Conservation (phyloP, 192 early-diverging fungal genomes). For the Podila clonocystis region DNA sequence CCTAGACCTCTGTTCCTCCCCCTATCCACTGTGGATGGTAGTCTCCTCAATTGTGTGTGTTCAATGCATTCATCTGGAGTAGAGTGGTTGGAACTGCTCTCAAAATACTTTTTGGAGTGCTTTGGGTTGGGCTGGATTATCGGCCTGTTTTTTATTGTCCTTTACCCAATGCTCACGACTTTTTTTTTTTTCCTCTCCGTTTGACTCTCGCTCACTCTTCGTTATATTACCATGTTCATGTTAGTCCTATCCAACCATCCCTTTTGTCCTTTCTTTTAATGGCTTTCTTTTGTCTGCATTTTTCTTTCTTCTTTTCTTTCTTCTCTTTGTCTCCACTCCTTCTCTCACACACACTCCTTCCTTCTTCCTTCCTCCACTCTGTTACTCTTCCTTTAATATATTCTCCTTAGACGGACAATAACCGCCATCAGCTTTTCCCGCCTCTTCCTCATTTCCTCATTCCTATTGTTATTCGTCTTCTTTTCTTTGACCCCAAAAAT, state of each 20-base stretch:
- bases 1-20: no score
- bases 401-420: not conserved
- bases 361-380: not conserved
- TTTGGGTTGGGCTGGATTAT: not conserved
- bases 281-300: not conserved
- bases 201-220: not conserved
- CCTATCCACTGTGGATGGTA: no score
- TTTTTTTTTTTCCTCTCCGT: conserved; percentile 1
- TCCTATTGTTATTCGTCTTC: not conserved
- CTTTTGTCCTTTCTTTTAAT: not conserved
- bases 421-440: not conserved
- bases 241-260: not conserved
- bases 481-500: not conserved
- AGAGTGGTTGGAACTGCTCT: not conserved
- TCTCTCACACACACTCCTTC: not conserved
- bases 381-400: not conserved
- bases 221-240: not conserved
- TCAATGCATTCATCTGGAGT: no score
- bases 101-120: not conserved
- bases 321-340: conserved; percentile 4
- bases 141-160: not conserved
- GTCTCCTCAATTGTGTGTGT: no score
- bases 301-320: not conserved
- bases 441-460: conserved; percentile 1
- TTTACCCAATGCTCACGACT: not conserved